These are phyloP conservation scores for Saccharomycopsis javanensis DNA, from an alignment of 805 yeast species.

Conservation along the genomic window DNA sequence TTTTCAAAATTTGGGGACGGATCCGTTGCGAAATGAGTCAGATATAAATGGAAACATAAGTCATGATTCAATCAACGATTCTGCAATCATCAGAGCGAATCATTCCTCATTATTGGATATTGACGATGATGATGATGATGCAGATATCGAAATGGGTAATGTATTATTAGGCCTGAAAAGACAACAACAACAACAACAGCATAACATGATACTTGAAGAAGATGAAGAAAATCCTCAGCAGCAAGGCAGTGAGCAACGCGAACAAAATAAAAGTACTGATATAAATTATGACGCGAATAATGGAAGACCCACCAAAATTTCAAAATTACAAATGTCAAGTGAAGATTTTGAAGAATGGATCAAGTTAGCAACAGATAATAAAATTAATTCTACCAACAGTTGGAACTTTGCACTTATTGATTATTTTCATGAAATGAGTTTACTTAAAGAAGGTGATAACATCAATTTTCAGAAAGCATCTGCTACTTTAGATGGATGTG, in stretches of 20 bases:
- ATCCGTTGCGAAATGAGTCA: not conserved
- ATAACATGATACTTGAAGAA: not conserved
- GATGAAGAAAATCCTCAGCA: not conserved
- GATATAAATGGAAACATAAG: not conserved
- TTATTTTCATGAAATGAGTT: conserved; percentile 75
- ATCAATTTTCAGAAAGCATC: conserved; percentile 88
- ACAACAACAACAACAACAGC: not conserved
- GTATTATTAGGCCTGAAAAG: not conserved
- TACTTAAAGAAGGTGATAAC: conserved; percentile 63
- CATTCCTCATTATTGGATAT: not conserved
- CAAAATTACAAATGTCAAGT: conserved; percentile 22
- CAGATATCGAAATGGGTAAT: not conserved
- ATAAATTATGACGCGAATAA: not conserved
- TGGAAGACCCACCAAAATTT: conserved; percentile 23
- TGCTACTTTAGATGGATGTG: conserved; percentile 89
- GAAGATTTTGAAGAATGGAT: conserved; percentile 73
- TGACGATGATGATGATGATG: not conserved
- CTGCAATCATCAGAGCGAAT: not conserved
- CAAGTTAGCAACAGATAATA: conserved; percentile 72
- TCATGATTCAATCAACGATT: not conserved
- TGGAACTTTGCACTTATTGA: conserved; percentile 91
- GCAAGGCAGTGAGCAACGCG: not conserved
- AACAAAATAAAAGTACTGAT: not conserved
- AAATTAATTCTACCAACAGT: conserved; percentile 73
- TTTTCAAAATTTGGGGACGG: not conserved